Evolutionary conservation across 176 grass and related monocot species (phyloP).

Genomic region (Aegilops umbellulata): DNA sequence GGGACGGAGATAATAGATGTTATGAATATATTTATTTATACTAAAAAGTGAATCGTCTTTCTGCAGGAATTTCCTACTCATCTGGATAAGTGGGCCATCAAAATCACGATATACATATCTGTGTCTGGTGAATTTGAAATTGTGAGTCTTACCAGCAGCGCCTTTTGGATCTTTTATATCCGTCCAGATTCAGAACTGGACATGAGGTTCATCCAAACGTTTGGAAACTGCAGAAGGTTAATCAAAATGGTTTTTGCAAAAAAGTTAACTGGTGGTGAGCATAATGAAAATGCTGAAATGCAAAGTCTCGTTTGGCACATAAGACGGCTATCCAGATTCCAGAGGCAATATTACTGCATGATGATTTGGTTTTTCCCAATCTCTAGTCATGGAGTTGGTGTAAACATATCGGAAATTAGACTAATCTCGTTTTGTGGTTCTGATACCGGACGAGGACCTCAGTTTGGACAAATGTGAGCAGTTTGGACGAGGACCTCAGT

Average conservation of each 20-base stretch:
- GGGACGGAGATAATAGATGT: not conserved
- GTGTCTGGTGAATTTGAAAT: not conserved
- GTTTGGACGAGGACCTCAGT: no score
- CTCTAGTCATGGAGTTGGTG: not conserved
- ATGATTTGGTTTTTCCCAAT: not conserved
- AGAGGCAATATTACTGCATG: not conserved
- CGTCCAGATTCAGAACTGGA: not conserved
- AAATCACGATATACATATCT: not conserved
- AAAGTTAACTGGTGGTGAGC: not conserved
- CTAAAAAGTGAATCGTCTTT: not conserved
- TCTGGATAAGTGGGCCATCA: not conserved
- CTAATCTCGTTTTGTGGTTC: not conserved
- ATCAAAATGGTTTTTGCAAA: not conserved
- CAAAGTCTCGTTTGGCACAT: not conserved
- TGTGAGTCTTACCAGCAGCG: not conserved
- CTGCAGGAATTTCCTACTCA: no score
- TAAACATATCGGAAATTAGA: not conserved
- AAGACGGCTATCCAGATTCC: not conserved
- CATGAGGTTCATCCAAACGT: not conserved
- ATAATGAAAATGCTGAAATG: not conserved
- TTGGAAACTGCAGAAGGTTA: not conserved
- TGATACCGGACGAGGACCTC: not conserved
- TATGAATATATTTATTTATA: not conserved
- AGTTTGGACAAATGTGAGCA: not conserved
- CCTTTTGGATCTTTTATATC: not conserved